phyloP scores from a whole-genome alignment of 2,329 filamentous ascomycete genomes.

The Cladosporium oxysporum region DNA sequence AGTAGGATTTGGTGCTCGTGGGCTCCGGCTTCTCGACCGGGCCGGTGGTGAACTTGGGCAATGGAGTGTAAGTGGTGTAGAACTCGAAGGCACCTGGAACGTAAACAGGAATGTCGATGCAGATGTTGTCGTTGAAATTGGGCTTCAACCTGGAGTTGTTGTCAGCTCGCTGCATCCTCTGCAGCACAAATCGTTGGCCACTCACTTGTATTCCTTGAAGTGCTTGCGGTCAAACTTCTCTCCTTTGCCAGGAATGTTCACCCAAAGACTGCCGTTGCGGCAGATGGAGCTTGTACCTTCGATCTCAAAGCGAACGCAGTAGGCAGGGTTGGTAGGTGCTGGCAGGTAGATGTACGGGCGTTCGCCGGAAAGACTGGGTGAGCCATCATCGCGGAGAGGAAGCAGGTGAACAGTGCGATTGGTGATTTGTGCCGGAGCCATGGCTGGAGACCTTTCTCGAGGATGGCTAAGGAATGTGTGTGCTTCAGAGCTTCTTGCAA shows the following conservation, averaged over 20 bases:
- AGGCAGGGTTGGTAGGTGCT: constrained; percentile 69
- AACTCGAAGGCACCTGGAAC: constrained; percentile 87
- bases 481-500: neutral
- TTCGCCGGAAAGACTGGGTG: constrained; percentile 81
- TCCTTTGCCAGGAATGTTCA: constrained; percentile 84
- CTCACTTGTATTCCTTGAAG: constrained; percentile 89
- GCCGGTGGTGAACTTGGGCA: constrained; percentile 72
- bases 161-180: neutral
- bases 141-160: constrained; percentile 67
- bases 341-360: constrained; percentile 80
- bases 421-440: constrained; percentile 41
- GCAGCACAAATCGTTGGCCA: constrained; percentile 17
- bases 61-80: constrained; percentile 87
- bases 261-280: constrained; percentile 90
- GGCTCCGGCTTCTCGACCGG: constrained; percentile 50
- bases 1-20: constrained; percentile 71
- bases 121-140: constrained; percentile 87
- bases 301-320: constrained; percentile 84
- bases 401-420: constrained; percentile 70
- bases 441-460: constrained; percentile 23
- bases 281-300: constrained; percentile 96
- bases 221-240: constrained; percentile 72
- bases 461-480: constrained; percentile 8
- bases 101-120: constrained; percentile 85
- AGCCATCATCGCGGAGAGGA: constrained; percentile 88